phyloP scores from a whole-genome alignment of 108 stramenopile genomes.

The Epipyxis sp. region DNA sequence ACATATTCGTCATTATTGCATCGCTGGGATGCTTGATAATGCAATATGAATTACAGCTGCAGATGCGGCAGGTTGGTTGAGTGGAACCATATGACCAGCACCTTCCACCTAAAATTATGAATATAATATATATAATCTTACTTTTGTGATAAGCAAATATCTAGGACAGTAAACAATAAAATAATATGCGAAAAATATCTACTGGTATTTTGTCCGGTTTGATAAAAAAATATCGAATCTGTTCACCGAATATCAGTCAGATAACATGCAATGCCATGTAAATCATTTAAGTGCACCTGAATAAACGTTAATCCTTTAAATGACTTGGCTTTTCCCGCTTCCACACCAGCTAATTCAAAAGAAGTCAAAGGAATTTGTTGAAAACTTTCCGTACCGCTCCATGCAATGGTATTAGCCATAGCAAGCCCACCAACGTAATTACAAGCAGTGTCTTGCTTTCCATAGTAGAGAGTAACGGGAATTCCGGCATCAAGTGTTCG shows the following conservation, averaged over 20 bases:
- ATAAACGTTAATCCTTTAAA: neutral
- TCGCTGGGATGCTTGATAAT: neutral
- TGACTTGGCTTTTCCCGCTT: slow-evolving; percentile 19
- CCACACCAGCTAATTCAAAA: neutral
- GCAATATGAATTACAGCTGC: neutral
- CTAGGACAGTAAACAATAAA: no score
- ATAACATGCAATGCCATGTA: no score
- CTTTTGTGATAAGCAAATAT: no score
- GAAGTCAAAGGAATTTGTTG: neutral
- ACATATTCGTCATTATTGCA: no score
- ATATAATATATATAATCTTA: no score
- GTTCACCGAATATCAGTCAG: no score
- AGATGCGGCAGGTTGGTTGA: slow-evolving; percentile 29
- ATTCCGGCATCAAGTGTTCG: slow-evolving; percentile 15
- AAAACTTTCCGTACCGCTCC: neutral
- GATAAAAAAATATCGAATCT: no score
- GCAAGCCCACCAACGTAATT: slow-evolving; percentile 3
- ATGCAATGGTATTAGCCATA: slow-evolving; percentile 23
- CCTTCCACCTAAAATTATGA: no score
- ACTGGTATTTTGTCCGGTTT: no score
- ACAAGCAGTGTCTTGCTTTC: slow-evolving; percentile 31
- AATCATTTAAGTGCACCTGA: no score
- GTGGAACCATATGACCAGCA: slow-evolving; percentile 29
- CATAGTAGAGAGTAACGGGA: slow-evolving; percentile 23
- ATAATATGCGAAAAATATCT: no score